Evolutionary conservation across 495 filamentous ascomycete genomes (phyloP), one percentile per base, ranked within the genome.

Genomic region (Lepidopterella palustris): DNA sequence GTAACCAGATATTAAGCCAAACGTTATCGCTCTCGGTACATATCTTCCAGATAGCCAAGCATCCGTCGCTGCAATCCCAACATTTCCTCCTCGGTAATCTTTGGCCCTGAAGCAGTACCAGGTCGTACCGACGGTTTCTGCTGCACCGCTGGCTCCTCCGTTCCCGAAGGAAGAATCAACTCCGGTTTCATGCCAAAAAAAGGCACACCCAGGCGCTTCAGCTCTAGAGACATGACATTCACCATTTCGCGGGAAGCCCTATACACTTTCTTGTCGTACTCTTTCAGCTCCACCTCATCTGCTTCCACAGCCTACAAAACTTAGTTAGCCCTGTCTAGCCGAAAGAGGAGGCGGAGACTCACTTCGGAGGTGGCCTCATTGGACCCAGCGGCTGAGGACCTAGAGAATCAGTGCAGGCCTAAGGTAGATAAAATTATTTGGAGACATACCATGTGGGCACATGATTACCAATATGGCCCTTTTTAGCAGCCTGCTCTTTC

Each of bases 251-350:
- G 68, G 32, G 78, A 79, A 20, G 84, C 84, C 42, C 67, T 75
- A 61, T 86, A 78, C 35, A 88, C 81, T 59, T 87, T 87, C 24
- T 67, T 62, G 63, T 87, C 84, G 64, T 82, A 88, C 10, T 71
- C 66, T 32, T 70, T 59, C 4, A 89, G 70, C 65, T 88, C 86
- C 18, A 77, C 71, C 13, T 75, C 66, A 35, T 82, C 72, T 53
- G 80, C 79, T 61, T 79, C 73, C 21, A 71, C 67, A 25, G 73
- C 73, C 74, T 62, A 32, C 20, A 53, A 47, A 10, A 61, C 18
- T 65, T 65, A 10, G 18, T 42, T 10, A 42, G 35, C 13, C n/a
- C 9, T 3, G 25, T 6, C 29, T 5, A 5, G 53, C 18, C 11
- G 53, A n/a, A 5, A 54, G 26, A 27, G 27, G 18, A 8, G 53